phyloP scores from a whole-genome alignment of 2,329 filamentous ascomycete species.

The Cladosporium sp. region DNA sequence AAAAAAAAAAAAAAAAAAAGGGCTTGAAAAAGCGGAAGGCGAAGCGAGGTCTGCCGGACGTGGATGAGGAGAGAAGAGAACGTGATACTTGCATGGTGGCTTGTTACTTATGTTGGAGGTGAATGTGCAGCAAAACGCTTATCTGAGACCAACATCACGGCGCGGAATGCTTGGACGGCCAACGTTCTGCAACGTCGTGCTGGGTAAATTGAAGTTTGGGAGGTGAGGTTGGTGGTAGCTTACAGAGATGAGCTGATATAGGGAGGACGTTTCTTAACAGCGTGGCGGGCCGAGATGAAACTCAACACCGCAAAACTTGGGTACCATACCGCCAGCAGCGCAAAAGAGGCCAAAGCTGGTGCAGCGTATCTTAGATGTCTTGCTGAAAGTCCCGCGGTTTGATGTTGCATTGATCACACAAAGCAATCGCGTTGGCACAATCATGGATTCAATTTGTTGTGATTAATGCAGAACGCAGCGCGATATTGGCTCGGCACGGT shows the following conservation, averaged over 20 bases:
- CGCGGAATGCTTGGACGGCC: not conserved
- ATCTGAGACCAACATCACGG: slow-evolving; percentile 15
- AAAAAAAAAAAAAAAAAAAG: slow-evolving; percentile 1
- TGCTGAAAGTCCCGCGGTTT: not conserved
- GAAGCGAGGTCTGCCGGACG: not conserved
- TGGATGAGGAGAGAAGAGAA: not conserved
- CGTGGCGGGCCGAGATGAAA: slow-evolving; percentile 16
- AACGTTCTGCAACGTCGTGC: slow-evolving; percentile 12
- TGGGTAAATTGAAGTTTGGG: slow-evolving; percentile 1
- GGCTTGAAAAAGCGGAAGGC: slow-evolving; percentile 3
- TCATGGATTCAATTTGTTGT: not conserved
- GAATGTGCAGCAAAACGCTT: not conserved
- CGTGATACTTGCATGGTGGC: slow-evolving; percentile 9
- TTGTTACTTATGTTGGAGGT: slow-evolving; percentile 5
- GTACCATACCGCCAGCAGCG: not conserved
- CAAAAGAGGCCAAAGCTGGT: not conserved
- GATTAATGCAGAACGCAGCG: slow-evolving; percentile 8
- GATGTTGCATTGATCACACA: not conserved
- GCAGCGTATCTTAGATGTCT: slow-evolving; percentile 1
- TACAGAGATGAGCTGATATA: slow-evolving; percentile 11
- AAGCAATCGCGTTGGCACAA: not conserved
- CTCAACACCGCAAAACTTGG: slow-evolving; percentile 4
- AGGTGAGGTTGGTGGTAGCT: slow-evolving; percentile 11
- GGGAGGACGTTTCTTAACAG: slow-evolving; percentile 16
- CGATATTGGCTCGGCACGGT: slow-evolving; percentile 1